Percentiles rank a stretch among this genome's conserved stretches.
phyloP scores from a whole-genome alignment of 345 rosid species.

The Excoecaria agallocha region DNA sequence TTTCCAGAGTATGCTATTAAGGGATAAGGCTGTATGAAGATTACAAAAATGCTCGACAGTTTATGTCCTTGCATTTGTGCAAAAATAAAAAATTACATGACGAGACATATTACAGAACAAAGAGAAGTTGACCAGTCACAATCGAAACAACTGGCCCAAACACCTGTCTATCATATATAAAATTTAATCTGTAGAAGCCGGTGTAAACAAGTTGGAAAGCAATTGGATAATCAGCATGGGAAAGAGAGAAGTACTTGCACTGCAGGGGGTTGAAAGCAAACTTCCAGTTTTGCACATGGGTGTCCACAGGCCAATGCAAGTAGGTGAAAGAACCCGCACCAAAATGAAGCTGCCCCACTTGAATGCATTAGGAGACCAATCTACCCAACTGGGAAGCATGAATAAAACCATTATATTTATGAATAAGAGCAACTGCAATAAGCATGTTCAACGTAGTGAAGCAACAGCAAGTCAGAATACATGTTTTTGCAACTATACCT shows the following conservation, averaged over 20 bases:
- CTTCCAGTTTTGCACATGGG: conserved; percentile 1
- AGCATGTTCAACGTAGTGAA: neutral
- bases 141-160: neutral
- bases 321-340: neutral
- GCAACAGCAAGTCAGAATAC: neutral
- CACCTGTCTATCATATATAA: neutral
- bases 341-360: conserved; percentile 2
- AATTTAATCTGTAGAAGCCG: neutral
- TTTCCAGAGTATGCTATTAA: neutral
- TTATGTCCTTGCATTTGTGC: neutral
- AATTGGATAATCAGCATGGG: neutral
- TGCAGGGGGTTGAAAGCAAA: neutral
- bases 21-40: neutral
- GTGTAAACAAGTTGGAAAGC: conserved; percentile 5
- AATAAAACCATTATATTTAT: neutral
- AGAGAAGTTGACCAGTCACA: neutral
- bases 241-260: neutral
- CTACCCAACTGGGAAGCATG: conserved; percentile 7
- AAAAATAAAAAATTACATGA: neutral
- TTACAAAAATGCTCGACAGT: conserved; percentile 1
- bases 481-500: neutral
- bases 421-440: neutral
- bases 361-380: neutral
- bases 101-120: neutral
- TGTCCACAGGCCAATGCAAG: conserved; percentile 1